These are phyloP conservation scores for Hemisphaericaspora nanyangensis DNA, from an alignment of 805 yeast genomes.

Conservation along the genomic window DNA sequence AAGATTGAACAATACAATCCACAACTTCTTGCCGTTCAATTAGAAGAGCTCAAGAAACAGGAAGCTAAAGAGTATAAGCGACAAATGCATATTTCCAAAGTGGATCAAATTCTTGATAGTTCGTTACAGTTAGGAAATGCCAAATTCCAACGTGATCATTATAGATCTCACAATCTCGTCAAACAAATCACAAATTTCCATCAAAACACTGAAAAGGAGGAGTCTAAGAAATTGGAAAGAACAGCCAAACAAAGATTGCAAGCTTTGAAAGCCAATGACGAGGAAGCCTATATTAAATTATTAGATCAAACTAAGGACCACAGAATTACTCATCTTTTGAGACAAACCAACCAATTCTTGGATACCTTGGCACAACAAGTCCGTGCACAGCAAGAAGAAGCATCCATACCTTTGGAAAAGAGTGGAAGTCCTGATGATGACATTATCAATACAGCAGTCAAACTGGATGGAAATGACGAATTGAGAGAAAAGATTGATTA, in stretches of 20 bases:
- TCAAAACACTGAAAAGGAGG: slow-evolving; percentile 64
- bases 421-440: slow-evolving; percentile 27
- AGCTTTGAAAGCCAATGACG: slow-evolving; percentile 83
- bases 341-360: slow-evolving; percentile 74
- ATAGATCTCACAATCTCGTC: slow-evolving; percentile 21
- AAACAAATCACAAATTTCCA: slow-evolving; percentile 48
- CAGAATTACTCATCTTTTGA: slow-evolving; percentile 77
- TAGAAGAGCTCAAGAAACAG: slow-evolving; percentile 65
- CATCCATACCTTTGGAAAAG: slow-evolving; percentile 10
- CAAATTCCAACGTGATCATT: slow-evolving; percentile 19
- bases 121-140: slow-evolving; percentile 20
- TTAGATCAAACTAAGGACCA: slow-evolving; percentile 85
- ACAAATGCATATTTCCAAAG: slow-evolving; percentile 47
- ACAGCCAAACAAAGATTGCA: slow-evolving; percentile 87
- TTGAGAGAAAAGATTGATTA: slow-evolving; percentile 68
- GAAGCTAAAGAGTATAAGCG: slow-evolving; percentile 51
- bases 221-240: slow-evolving; percentile 67
- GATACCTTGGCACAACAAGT: slow-evolving; percentile 79
- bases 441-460: slow-evolving; percentile 11
- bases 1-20: slow-evolving; percentile 73
- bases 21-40: slow-evolving; percentile 68
- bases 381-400: slow-evolving; percentile 63
- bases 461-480: slow-evolving; percentile 45
- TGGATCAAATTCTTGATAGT: slow-evolving; percentile 29
- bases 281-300: slow-evolving; percentile 79